A percentile compares a stretch with the other conserved stretches of the same genome.
phyloP scores from a whole-genome alignment of 2,329 filamentous ascomycete species.

The Stemphylium vesicarium region DNA sequence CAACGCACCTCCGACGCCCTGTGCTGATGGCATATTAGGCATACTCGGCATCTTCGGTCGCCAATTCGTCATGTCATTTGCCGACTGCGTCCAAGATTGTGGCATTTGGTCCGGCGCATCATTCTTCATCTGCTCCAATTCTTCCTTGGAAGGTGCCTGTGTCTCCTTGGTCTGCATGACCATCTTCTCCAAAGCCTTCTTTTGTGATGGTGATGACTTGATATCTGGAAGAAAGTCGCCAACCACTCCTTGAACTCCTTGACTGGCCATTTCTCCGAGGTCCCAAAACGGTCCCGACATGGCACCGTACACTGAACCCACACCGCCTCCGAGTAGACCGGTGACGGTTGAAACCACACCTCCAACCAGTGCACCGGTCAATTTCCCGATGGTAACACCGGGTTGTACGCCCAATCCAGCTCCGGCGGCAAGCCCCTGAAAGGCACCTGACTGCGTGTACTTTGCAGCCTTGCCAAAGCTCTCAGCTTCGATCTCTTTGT shows the following conservation, averaged over 20 bases:
- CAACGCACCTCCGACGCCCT: conserved; percentile 32
- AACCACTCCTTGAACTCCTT: conserved; percentile 41
- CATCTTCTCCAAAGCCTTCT: conserved; percentile 48
- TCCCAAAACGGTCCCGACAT: conserved; percentile 47
- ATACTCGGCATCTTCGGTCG: conserved; percentile 37
- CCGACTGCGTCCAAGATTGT: conserved; percentile 41
- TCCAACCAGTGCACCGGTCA: conserved; percentile 47
- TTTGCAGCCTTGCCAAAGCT: conserved; percentile 52
- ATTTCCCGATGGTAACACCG: conserved; percentile 43
- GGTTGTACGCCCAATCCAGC: conserved; percentile 47
- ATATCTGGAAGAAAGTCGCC: conserved; percentile 46
- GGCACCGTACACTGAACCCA: conserved; percentile 47
- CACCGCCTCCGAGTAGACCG: conserved; percentile 43
- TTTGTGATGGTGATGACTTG: conserved; percentile 43
- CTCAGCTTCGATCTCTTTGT: conserved; percentile 51
- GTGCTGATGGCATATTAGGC: conserved; percentile 37
- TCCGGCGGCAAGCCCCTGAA: conserved; percentile 50
- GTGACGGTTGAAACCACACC: conserved; percentile 43
- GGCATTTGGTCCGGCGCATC: conserved; percentile 44
- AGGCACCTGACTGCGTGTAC: conserved; percentile 48
- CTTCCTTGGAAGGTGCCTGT: conserved; percentile 40
- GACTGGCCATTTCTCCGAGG: conserved; percentile 45
- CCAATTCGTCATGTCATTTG: conserved; percentile 44
- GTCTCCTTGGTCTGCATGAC: conserved; percentile 45
- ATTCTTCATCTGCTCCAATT: conserved; percentile 44